Conservation (phyloP, 106 monocot genomes). For the Chionographis japonica region DNA sequence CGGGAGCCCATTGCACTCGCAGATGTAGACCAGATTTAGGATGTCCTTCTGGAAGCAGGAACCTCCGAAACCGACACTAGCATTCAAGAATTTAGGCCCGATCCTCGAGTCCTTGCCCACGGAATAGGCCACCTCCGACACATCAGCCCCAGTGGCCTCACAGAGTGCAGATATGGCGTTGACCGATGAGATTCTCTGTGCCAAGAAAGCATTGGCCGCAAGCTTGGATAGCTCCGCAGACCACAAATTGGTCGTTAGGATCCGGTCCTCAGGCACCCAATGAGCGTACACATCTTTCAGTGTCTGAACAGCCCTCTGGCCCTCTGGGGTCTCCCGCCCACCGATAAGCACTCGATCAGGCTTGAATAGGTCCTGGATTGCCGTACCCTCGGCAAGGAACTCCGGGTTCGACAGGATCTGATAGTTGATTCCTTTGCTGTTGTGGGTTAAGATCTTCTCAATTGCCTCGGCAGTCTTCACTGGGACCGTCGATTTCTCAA, state of each 20-base stretch:
- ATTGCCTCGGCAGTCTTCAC: constrained; percentile 49
- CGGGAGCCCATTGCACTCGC: constrained; percentile 42
- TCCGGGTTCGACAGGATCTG: constrained; percentile 47
- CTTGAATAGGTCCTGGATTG: constrained; percentile 37
- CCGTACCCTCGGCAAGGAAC: constrained; percentile 49
- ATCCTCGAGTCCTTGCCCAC: constrained; percentile 46
- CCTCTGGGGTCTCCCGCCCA: constrained; percentile 43
- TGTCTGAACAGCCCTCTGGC: constrained; percentile 31
- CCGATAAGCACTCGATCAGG: constrained; percentile 45
- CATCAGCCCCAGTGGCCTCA: constrained; percentile 39
- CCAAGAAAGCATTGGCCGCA: constrained; percentile 42
- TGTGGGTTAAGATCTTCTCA: constrained; percentile 47
- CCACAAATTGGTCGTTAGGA: constrained; percentile 44
- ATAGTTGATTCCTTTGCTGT: constrained; percentile 40
- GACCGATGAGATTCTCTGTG: constrained; percentile 44
- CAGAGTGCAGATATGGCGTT: constrained; percentile 46
- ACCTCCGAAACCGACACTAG: constrained; percentile 49
- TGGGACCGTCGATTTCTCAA: constrained; percentile 47
- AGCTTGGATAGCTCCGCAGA: constrained; percentile 48
- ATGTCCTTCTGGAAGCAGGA: constrained; percentile 55
- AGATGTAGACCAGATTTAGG: constrained; percentile 45
- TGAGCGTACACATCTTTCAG: constrained; percentile 39
- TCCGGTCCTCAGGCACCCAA: constrained; percentile 38
- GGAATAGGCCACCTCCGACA: constrained; percentile 35
- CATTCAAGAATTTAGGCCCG: constrained; percentile 39